Percentiles rank a stretch among this genome's conserved stretches.
phyloP scores from a whole-genome alignment of 2,329 filamentous ascomycete species.

The Claviceps quebecensis region DNA sequence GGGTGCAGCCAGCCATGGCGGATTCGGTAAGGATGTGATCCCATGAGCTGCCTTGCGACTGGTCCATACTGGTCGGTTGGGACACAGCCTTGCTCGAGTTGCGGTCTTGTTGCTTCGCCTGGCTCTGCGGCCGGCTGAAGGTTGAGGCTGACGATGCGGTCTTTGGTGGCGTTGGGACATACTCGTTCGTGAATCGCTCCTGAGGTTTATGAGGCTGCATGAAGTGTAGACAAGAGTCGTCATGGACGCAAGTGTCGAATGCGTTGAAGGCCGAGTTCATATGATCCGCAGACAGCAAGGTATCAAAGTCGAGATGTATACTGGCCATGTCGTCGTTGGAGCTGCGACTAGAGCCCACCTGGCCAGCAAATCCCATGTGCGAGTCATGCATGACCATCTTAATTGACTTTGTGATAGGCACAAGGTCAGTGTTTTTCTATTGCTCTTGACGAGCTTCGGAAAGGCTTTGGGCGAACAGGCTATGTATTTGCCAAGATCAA shows the following conservation, averaged over 20 bases:
- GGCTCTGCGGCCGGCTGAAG: not conserved
- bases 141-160: not conserved
- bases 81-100: not conserved
- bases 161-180: constrained; percentile 5
- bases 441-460: not conserved
- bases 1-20: constrained; percentile 1
- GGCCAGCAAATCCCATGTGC: constrained; percentile 11
- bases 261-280: constrained; percentile 15
- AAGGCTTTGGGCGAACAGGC: not conserved
- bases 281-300: constrained; percentile 11
- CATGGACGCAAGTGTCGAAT: constrained; percentile 16
- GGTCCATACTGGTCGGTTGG: constrained; percentile 2
- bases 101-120: not conserved
- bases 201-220: constrained; percentile 7
- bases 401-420: not conserved
- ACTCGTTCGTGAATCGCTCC: constrained; percentile 5
- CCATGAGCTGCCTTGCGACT: constrained; percentile 8
- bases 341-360: constrained; percentile 7
- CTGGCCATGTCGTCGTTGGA: constrained; percentile 18
- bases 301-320: constrained; percentile 14
- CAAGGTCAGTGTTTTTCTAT: not conserved
- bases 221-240: constrained; percentile 18
- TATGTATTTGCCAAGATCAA: not conserved
- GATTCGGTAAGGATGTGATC: constrained; percentile 8
- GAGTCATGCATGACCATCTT: constrained; percentile 12